Base-by-base conservation (phyloP, 2,329 filamentous ascomycete genomes). In the Onygenales sp. region DNA sequence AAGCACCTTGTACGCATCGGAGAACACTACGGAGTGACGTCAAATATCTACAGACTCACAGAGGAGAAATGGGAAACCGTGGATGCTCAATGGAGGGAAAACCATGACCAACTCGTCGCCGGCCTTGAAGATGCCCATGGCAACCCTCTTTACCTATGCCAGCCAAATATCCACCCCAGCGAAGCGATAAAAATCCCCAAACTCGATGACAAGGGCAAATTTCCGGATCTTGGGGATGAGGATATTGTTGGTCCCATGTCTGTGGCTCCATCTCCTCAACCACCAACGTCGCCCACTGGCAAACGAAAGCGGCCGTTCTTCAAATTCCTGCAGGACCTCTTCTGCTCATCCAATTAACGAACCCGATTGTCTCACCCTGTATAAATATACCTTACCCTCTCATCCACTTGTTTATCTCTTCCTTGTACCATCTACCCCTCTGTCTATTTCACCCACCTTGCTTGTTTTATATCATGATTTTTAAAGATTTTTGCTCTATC, bases 171-270 rank as follows among this genome's bases (percentile, higher is more conserved):
- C 45, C 64, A 66, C 60, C 70, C 61, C 77, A 85, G 53, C 69
- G 78, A 68, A 72, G 76, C 64, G 79, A 58, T 73, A 56, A 70
- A 70, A 27, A 63, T 75, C 8, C 72, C 72, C 13, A 63, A 66
- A 38, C 65, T 74, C 27, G 66, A 74, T 54, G 70, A 74, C 58
- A 69, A 86, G 57, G 86, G 87, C 64, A 95, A 96, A 69, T 96
- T 95, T 63, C 90, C 90, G 27, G 83, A 85, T 61, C 81, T 92
- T 35, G 90, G 90, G 51, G 90, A 95, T 63, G 86, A 91, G 62
- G 91, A 95, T 68, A 94, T 96, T 66, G 89, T 96, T 44, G 91
- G 91, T 1, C 91, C 91, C 6, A 95, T 96, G 91, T 82, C 67
- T n/a, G 72, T 74, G 36, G 72, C 67, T 5, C 71, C 70, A 2